Base-by-base conservation (phyloP, 495 filamentous ascomycete genomes). In the Lophiotrema nucula region DNA sequence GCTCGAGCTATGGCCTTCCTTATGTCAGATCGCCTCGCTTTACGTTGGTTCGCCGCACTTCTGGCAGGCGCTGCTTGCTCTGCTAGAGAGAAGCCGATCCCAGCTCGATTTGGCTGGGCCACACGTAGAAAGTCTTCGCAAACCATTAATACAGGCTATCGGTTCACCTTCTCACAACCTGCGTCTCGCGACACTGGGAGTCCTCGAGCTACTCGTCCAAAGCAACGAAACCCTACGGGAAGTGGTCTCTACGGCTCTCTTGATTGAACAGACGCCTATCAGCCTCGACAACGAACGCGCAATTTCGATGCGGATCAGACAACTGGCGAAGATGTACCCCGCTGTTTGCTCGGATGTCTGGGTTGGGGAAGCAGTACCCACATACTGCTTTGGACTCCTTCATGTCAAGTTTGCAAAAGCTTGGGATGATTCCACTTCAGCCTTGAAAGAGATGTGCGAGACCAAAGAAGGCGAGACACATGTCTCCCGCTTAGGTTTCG, bases 301-400 rank as follows among this genome's bases (percentile, higher is more conserved):
- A 1, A 75, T 93, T 16, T 83, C 89, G 6, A 92, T 97, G 79
- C 85, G 92, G 52, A 81, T 95, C 37, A 86, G 93, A 28, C 90
- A 87, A 61, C 79, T 97, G 26, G 76, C 83, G 43, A 67, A 80
- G 54, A 62, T 86, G 64, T 88, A 83, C 72, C 66, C 81, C 51
- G 69, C 74, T 70, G 65, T 80, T 46, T 62, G 74, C 60, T 65
- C 74, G 19, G 77, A 79, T 45, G 78, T 77, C 12, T 90, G 86
- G 85, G 76, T 95, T 64, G 73, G 81, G 26, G 78, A 76, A 60
- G 77, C 92, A 4, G 78, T 97, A 25, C 88, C 91, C 1, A 76
- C 83, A 13, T 97, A 90, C 62, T 86, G 88, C 64, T 97, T 97
- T 68, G 92, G 92, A 38, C 81, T 97, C 62, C 81, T 95, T 50